These are phyloP conservation scores for Candida railenensis DNA, from an alignment of 805 yeast species.

Conservation along the genomic window DNA sequence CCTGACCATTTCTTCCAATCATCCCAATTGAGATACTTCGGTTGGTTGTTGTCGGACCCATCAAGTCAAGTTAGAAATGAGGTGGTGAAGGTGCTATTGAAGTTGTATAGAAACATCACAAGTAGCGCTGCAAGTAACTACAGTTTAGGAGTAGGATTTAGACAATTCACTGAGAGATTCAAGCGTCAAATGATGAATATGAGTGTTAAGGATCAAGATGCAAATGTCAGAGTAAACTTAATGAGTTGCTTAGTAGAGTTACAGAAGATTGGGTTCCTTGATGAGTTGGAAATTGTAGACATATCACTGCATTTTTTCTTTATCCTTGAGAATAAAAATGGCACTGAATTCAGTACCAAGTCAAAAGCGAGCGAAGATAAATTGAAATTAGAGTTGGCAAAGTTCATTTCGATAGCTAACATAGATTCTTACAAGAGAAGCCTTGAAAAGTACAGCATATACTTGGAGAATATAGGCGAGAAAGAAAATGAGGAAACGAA, in stretches of 20 bases:
- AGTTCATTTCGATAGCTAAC: slow-evolving; percentile 49
- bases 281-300: slow-evolving; percentile 50
- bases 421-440: slow-evolving; percentile 36
- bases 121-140: not conserved
- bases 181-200: slow-evolving; percentile 65
- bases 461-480: slow-evolving; percentile 2
- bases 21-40: slow-evolving; percentile 70
- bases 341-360: slow-evolving; percentile 4
- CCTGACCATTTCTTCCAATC: slow-evolving; percentile 74
- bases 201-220: slow-evolving; percentile 40
- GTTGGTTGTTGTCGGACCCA: slow-evolving; percentile 82
- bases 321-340: slow-evolving; percentile 17
- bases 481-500: not conserved
- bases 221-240: slow-evolving; percentile 51
- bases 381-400: slow-evolving; percentile 49
- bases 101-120: slow-evolving; percentile 40
- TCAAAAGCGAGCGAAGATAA: slow-evolving; percentile 18
- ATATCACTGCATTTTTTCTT: slow-evolving; percentile 16
- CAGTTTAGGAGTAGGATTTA: slow-evolving; percentile 52
- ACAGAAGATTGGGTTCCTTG: slow-evolving; percentile 60
- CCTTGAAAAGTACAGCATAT: slow-evolving; percentile 30
- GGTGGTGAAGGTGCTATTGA: slow-evolving; percentile 55
- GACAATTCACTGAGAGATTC: slow-evolving; percentile 78
- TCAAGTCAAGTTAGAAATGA: slow-evolving; percentile 60
- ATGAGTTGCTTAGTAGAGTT: slow-evolving; percentile 54